phyloP scores from a whole-genome alignment of 106 monocot species.

The Allium fistulosum region DNA sequence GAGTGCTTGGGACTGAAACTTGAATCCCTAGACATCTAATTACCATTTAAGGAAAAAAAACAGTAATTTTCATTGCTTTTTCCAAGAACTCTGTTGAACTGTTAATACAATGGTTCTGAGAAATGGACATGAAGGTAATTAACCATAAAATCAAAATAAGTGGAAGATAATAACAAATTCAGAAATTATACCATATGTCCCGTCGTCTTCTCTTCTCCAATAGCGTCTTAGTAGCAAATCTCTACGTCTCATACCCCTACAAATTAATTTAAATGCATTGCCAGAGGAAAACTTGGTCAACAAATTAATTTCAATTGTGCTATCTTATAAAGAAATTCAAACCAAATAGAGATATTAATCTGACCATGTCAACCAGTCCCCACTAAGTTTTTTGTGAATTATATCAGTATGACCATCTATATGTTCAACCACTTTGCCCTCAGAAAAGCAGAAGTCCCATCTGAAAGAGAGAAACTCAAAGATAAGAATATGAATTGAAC shows the following conservation, averaged over 20 bases:
- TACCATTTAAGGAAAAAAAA: no score
- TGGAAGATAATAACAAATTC: no score
- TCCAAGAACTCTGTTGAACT: no score
- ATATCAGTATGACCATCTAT: constrained; percentile 96
- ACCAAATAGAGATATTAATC: constrained; percentile 15
- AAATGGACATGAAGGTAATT: no score
- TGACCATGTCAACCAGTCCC: constrained; percentile 92
- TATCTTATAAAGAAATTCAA: background rate
- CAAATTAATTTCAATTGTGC: no score
- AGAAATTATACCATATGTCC: constrained; percentile 71
- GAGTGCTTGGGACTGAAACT: no score
- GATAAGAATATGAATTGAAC: background rate
- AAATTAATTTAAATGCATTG: constrained; percentile 1
- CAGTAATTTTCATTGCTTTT: background rate
- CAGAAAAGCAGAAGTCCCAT: constrained; percentile 89
- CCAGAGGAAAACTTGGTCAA: no score
- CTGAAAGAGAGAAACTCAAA: constrained; percentile 30
- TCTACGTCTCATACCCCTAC: constrained; percentile 87
- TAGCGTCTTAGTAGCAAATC: constrained; percentile 83
- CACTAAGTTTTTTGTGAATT: constrained; percentile 73
- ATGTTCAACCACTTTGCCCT: constrained; percentile 76
- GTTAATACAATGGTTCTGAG: no score
- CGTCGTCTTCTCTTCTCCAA: constrained; percentile 99
- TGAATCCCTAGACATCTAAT: no score
- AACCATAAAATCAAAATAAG: no score